Base-by-base conservation (phyloP, 108 stramenopile genomes). In the Asterionellopsis glacialis region DNA sequence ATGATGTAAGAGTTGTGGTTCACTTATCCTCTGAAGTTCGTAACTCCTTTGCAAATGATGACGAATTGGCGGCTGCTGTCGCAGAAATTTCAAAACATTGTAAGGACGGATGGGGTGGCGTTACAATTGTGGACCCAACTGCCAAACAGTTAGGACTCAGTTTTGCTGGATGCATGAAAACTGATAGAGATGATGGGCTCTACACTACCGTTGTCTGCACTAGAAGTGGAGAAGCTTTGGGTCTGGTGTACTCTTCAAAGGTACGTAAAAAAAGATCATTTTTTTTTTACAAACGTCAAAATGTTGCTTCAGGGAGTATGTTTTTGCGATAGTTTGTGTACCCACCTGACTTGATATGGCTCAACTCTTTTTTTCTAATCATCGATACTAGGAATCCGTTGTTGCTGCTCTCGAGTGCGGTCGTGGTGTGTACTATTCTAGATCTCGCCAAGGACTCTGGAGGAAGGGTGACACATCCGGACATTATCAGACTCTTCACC, bases 381-480 rank as follows among this genome's bases (percentile, higher is more conserved):
- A 39, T 28, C 41, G 42, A 2, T 25, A 44, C 49, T 25, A 79
- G 71, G 82, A 85, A 65, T 93, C 92, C 11, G 75, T 93, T 47
- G 62, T 90, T 26, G 91, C 86, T 14, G 80, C 96, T 16, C 53
- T 98, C 12, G 77, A 77, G 59, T 83, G 75, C 50, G 94, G 85
- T n/a, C 72, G 94, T 21, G 98, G 93, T 21, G 92, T 98, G 10
- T 98, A 98, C 79, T 97, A 82, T 63, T 94, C 92, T 14, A 75
- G 95, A 1, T 94, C 91, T 26, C 83, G 96, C 11, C 64, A 77
- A n/a, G 72, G 77, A 14, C 70, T 97, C 0, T 97, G 96, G 96
- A 78, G 92, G 44, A 97, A 97, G 71, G 98, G 96, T 1, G 95
- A 97, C 56, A 94, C 90, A 0, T 88, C 88, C 45, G 98, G 96